Conservation (phyloP, 352 stramenopile species). For the Lagenidium sp. region DNA sequence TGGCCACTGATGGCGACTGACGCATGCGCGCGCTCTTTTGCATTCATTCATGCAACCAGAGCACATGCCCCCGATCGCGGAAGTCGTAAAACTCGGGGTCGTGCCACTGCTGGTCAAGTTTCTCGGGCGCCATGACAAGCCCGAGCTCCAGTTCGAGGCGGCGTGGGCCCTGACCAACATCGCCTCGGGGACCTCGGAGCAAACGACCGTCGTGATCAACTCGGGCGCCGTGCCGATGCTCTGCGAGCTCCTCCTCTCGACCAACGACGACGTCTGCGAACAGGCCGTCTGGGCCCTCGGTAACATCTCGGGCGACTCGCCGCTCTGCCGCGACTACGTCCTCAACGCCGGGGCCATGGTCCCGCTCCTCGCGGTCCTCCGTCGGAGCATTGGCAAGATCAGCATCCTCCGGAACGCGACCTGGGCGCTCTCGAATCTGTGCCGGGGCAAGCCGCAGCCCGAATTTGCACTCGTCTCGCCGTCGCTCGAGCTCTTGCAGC, state of each 20-base stretch:
- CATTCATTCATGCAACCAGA: conserved; percentile 41
- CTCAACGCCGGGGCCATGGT: conserved; percentile 92
- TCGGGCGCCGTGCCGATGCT: conserved; percentile 96
- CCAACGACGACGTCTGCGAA: conserved; percentile 97
- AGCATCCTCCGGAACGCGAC: conserved; percentile 98
- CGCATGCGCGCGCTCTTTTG: conserved; percentile 12
- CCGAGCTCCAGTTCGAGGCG: conserved; percentile 96
- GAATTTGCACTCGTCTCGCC: conserved; percentile 94
- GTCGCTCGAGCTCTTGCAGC: conserved; percentile 89
- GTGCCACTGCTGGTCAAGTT: conserved; percentile 98
- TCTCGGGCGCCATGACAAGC: conserved; percentile 90
- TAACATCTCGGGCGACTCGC: conserved; percentile 99
- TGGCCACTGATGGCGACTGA: background rate
- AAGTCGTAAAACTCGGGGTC: conserved; percentile 96
- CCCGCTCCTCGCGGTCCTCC: conserved; percentile 58
- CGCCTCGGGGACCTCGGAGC: conserved; percentile 95
- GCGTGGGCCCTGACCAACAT: conserved; percentile 99
- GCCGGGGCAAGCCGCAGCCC: conserved; percentile 88
- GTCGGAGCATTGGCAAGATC: conserved; percentile 81
- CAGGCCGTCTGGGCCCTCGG: conserved; percentile 97
- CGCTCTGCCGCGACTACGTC: conserved; percentile 94
- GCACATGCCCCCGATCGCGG: conserved; percentile 96
- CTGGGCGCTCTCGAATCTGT: conserved; percentile 99
- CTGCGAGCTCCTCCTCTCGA: conserved; percentile 91
- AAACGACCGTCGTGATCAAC: conserved; percentile 98